Evolutionary conservation across 2,329 filamentous ascomycete species (phyloP).

Genomic region (Diplodia sapinea): DNA sequence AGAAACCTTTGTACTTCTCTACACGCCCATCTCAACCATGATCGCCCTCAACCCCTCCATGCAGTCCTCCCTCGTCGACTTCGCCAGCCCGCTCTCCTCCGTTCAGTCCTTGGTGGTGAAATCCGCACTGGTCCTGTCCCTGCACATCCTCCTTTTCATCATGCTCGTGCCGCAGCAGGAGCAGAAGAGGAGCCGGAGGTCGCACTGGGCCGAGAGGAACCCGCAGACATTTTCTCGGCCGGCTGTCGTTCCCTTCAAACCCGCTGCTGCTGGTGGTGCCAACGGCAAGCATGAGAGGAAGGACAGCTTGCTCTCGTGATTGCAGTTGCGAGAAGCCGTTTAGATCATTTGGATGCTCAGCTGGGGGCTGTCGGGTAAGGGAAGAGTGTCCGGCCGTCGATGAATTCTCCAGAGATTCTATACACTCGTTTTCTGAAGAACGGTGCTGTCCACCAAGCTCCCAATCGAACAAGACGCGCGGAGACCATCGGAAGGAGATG

Average conservation of each 20-base stretch:
- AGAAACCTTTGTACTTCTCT: background rate
- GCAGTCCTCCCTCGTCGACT: constrained; percentile 6
- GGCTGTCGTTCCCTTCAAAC: background rate
- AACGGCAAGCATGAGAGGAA: constrained; percentile 24
- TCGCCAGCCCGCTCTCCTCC: constrained; percentile 14
- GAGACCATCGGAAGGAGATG: background rate
- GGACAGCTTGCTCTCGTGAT: constrained; percentile 14
- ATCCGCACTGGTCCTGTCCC: constrained; percentile 6
- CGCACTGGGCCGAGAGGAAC: constrained; percentile 14
- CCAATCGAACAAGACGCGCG: background rate
- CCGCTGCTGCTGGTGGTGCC: background rate
- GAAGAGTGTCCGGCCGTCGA: background rate
- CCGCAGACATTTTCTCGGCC: background rate
- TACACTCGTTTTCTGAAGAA: background rate
- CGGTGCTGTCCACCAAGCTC: background rate
- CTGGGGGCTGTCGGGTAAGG: background rate
- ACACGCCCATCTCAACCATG: background rate
- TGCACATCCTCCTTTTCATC: constrained; percentile 27
- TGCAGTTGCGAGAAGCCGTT: no score
- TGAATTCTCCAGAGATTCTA: background rate
- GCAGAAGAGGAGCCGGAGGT: constrained; percentile 5
- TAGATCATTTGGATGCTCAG: background rate
- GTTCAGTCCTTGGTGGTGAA: constrained; percentile 20
- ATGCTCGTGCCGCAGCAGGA: constrained; percentile 21
- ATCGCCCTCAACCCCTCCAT: background rate